Percentiles rank a stretch among this genome's conserved stretches.
phyloP scores from a whole-genome alignment of 345 rosid species.

The Citrus sp. region DNA sequence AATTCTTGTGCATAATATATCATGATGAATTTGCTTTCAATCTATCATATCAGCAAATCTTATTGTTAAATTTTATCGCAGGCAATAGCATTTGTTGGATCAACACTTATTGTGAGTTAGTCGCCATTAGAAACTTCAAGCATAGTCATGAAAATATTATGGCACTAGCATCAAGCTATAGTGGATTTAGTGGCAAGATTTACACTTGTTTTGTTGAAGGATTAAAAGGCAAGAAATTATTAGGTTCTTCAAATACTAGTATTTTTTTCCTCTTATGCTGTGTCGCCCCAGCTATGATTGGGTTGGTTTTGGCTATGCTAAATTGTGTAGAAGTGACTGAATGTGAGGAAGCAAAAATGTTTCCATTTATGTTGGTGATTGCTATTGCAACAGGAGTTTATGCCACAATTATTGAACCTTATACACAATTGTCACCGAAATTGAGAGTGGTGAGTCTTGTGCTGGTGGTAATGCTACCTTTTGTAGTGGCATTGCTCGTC shows the following conservation, averaged over 20 bases:
- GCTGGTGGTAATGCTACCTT: constrained; percentile 19
- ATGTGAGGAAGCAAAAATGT: constrained; percentile 10
- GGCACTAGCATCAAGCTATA: constrained; percentile 31
- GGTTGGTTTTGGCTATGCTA: neutral
- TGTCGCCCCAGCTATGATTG: constrained; percentile 17
- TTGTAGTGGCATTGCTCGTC: constrained; percentile 18
- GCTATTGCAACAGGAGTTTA: constrained; percentile 30
- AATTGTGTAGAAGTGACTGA: constrained; percentile 13
- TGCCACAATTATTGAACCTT: constrained; percentile 14
- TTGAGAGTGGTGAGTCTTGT: constrained; percentile 12
- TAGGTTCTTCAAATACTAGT: constrained; percentile 7
- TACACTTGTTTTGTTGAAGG: constrained; percentile 25
- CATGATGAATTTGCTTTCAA: neutral
- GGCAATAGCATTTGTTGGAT: constrained; percentile 45
- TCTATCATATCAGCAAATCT: constrained; percentile 29
- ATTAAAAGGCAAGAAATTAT: constrained; percentile 8
- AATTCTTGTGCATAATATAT: constrained; percentile 26
- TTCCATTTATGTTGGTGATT: constrained; percentile 15
- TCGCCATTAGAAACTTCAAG: constrained; percentile 19
- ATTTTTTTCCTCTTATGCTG: constrained; percentile 27
- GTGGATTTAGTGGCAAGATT: constrained; percentile 32
- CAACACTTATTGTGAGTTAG: constrained; percentile 28
- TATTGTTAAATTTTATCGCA: constrained; percentile 33
- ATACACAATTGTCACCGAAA: constrained; percentile 1
- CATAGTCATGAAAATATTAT: constrained; percentile 14